Percentiles rank a stretch among this genome's conserved stretches.
Evolutionary conservation across 2,329 filamentous ascomycete genomes (phyloP).

Genomic region (Pyrenochaeta sp.): DNA sequence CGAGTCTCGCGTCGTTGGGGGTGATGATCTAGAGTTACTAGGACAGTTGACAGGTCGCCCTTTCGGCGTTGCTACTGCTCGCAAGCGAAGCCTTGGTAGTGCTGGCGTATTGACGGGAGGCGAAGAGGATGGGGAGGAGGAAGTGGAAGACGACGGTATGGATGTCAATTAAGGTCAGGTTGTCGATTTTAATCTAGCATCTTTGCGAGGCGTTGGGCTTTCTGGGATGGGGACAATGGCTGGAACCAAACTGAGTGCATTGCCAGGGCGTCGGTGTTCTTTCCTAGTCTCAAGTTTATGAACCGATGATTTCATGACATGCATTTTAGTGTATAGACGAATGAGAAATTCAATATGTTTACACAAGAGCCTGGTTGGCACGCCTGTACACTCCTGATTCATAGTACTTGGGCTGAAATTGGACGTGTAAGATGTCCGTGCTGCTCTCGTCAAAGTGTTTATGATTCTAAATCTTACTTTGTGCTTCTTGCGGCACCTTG

Average conservation of each 20-base stretch:
- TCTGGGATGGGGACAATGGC: not conserved
- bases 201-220: conserved; percentile 24
- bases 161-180: conserved; percentile 42
- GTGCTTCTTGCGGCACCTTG: conserved; percentile 71
- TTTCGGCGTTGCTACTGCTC: conserved; percentile 45
- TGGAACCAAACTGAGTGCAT: conserved; percentile 5
- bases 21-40: conserved; percentile 77
- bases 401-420: too few relatives aligned
- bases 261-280: conserved; percentile 11
- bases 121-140: conserved; percentile 52
- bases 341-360: too few relatives aligned
- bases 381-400: too few relatives aligned
- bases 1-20: conserved; percentile 88
- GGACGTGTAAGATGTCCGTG: too few relatives aligned
- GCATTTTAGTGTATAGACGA: not conserved
- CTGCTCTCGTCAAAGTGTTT: too few relatives aligned
- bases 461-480: conserved; percentile 43
- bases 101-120: conserved; percentile 48
- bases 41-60: conserved; percentile 57
- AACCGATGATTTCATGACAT: conserved; percentile 2
- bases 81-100: conserved; percentile 53
- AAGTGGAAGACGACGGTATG: conserved; percentile 53
- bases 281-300: not conserved
- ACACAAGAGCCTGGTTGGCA: too few relatives aligned
- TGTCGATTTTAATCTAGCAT: conserved; percentile 10